These are phyloP conservation scores for Penicillium crustosum DNA, from an alignment of 2,329 filamentous ascomycete genomes.

Conservation along the genomic window DNA sequence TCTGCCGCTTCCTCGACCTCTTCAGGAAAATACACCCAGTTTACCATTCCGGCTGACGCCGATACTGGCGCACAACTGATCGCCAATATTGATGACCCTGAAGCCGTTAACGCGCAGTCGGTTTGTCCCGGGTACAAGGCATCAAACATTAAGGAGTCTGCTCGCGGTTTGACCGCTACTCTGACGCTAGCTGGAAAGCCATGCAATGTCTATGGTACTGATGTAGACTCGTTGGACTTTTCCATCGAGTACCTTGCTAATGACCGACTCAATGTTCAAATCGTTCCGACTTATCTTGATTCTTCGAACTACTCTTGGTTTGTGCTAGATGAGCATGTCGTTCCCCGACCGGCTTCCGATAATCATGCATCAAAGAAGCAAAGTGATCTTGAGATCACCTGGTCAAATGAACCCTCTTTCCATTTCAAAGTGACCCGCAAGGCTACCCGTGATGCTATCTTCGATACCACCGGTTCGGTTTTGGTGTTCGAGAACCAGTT, in stretches of 20 bases:
- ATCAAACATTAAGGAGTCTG: slow-evolving; percentile 48
- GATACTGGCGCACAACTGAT: slow-evolving; percentile 52
- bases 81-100: slow-evolving; percentile 64
- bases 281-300: slow-evolving; percentile 64
- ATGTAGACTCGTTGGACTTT: slow-evolving; percentile 66
- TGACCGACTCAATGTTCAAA: slow-evolving; percentile 68
- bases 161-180: slow-evolving; percentile 53
- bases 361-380: slow-evolving; percentile 37
- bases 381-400: slow-evolving; percentile 52
- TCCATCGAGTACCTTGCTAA: slow-evolving; percentile 66
- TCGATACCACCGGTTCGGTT: slow-evolving; percentile 63
- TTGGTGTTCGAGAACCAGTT: slow-evolving; percentile 77
- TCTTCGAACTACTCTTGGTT: slow-evolving; percentile 66
- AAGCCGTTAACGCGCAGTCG: slow-evolving; percentile 62
- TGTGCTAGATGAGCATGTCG: slow-evolving; percentile 62
- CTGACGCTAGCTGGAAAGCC: slow-evolving; percentile 54
- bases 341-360: slow-evolving; percentile 57
- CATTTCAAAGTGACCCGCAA: slow-evolving; percentile 56
- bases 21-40: slow-evolving; percentile 32
- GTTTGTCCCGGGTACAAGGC: slow-evolving; percentile 63
- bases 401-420: slow-evolving; percentile 60
- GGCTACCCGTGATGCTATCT: slow-evolving; percentile 65
- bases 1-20: slow-evolving; percentile 10
- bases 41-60: slow-evolving; percentile 50
- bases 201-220: slow-evolving; percentile 75